These are phyloP conservation scores for Hymenoscyphus scutula DNA, from an alignment of 2,329 filamentous ascomycete genomes.

Conservation along the genomic window DNA sequence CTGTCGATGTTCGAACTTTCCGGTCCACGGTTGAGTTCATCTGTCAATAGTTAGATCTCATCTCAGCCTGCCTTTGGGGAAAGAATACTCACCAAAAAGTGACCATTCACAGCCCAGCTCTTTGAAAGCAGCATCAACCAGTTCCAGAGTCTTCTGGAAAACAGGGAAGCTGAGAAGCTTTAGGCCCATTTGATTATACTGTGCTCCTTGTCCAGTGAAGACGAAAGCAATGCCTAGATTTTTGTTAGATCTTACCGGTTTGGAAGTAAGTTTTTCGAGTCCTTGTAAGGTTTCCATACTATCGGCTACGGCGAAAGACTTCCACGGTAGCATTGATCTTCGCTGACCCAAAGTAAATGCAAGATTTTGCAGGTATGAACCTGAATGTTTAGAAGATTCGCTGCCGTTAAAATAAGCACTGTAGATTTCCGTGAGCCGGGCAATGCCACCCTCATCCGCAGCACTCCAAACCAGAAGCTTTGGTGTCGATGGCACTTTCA, in stretches of 20 bases:
- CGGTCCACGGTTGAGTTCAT: neutral
- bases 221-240: neutral
- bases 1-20: neutral
- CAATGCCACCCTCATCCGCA: constrained; percentile 8
- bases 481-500: neutral
- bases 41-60: neutral
- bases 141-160: neutral
- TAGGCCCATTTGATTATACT: constrained; percentile 10
- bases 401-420: neutral
- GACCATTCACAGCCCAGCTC: constrained; percentile 4
- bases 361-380: neutral
- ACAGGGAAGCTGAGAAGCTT: neutral
- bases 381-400: neutral
- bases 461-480: constrained; percentile 8
- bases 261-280: neutral
- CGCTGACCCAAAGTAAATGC: constrained; percentile 13
- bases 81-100: neutral
- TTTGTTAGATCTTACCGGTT: neutral
- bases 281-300: neutral
- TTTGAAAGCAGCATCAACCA: neutral
- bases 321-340: constrained; percentile 13
- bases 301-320: constrained; percentile 10
- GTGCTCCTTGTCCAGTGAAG: constrained; percentile 8
- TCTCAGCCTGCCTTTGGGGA: too few relatives aligned
- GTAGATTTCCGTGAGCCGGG: neutral